Base-by-base conservation (phyloP, 2,329 filamentous ascomycete genomes). In the Cercospora janseana region DNA sequence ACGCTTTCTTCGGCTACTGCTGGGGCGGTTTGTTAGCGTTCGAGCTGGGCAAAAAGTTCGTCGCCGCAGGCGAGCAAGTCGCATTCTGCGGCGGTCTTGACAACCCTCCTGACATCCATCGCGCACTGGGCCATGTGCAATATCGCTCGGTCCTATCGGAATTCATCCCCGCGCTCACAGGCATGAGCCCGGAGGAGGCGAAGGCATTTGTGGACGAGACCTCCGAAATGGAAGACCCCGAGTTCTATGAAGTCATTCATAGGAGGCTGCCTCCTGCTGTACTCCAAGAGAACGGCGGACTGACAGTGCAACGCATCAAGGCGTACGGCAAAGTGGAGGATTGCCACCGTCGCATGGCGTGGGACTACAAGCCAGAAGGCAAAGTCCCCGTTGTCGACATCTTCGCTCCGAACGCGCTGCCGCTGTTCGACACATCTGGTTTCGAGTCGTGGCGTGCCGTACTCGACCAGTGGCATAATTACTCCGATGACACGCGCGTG, bases 11-110 rank as follows among this genome's bases (percentile, higher is more conserved):
- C 0, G 78, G 78, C 1, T 80, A 80, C 58, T 74, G 68, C 3
- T 79, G 74, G 56, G 77, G 78, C 1, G 56, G 67, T 0, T 77
- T 77, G 61, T 50, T 79, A 0, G 73, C 75, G 0, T 80, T 79
- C 49, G 77, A 80, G 58, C 60, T 75, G 0, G 65, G 69, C 9
- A 79, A 80, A 60, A 23, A 54, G 1, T 66, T 80, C 7, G 69
- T 78, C 38, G 54, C 51, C 6, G 54, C 21, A 4, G 54, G 51
- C 4, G 47, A 57, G 20, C 6, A 41, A 34, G 73, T 79, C 2
- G 31, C 54, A 0, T 79, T 79, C 59, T 60, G 76, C 0, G 76
- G 66, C 4, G 63, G 56, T 34, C 69, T 78, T 53, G 74, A 80
- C 57, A 69, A 75, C 4, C 75, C 76, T 1, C 77, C 75, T 3